Conservation (phyloP, 768 basidiomycete genomes). For the Pholiota molesta region DNA sequence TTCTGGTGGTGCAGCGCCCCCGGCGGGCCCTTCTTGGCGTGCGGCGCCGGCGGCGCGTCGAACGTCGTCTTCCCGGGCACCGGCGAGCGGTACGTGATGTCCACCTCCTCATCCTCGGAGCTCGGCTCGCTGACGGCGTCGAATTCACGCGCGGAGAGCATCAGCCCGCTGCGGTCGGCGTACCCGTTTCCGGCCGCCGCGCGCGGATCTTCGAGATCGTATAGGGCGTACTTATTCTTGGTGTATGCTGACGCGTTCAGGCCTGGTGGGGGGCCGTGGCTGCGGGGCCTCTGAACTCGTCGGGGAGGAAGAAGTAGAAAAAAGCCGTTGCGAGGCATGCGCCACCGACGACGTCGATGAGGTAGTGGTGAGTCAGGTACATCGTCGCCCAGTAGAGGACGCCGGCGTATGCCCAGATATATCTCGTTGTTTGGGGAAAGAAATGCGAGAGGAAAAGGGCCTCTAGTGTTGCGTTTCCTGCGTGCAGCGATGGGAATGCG, state of each 20-base stretch:
- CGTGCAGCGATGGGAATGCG: conserved; percentile 94
- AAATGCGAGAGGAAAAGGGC: conserved; percentile 95
- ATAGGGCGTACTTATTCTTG: conserved; percentile 71
- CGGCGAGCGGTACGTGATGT: conserved; percentile 74
- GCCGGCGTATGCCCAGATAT: conserved; percentile 82
- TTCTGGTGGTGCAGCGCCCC: conserved; percentile 15
- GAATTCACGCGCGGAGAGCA: conserved; percentile 53
- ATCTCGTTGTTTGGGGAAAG: conserved; percentile 73
- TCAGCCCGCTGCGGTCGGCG: conserved; percentile 26
- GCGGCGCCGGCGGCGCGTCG: conserved; percentile 16
- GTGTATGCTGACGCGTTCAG: conserved; percentile 20
- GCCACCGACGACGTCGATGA: conserved; percentile 96
- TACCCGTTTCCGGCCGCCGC: conserved; percentile 29
- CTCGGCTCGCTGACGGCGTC: conserved; percentile 52
- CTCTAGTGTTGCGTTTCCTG: conserved; percentile 88
- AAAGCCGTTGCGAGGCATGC: conserved; percentile 85
- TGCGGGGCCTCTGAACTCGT: conserved; percentile 64
- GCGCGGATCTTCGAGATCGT: conserved; percentile 72
- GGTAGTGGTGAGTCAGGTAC: conserved; percentile 98
- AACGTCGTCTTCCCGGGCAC: conserved; percentile 37
- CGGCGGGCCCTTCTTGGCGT: conserved; percentile 19
- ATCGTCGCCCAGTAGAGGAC: conserved; percentile 97
- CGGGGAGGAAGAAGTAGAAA: conserved; percentile 90
- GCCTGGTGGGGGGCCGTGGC: conserved; percentile 56
- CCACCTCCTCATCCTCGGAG: conserved; percentile 68